These are phyloP conservation scores for Monilinia fructicola DNA, from an alignment of 2,329 filamentous ascomycete species.

Conservation along the genomic window DNA sequence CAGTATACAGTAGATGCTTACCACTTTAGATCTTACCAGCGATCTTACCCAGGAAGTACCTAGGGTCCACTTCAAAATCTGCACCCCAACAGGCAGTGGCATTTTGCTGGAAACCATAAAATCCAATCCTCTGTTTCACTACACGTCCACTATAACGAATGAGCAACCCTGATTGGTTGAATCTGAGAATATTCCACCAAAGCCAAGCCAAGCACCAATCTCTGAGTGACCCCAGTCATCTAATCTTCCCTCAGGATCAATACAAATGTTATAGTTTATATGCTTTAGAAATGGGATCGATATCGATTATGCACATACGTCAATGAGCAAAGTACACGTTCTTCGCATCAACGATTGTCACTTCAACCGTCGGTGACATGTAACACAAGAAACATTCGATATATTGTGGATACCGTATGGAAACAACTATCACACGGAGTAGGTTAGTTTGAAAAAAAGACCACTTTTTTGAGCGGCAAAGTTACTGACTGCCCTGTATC, in stretches of 20 bases:
- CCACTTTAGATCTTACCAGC: slow-evolving; percentile 4
- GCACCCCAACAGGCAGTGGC: slow-evolving; percentile 8
- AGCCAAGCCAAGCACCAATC: slow-evolving; percentile 4
- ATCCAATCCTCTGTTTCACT: slow-evolving; percentile 14
- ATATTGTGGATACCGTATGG: not conserved
- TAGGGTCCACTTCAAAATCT: slow-evolving; percentile 15
- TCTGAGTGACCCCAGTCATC: slow-evolving; percentile 12
- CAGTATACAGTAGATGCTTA: not conserved
- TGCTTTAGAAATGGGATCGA: slow-evolving; percentile 14
- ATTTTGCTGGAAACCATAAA: slow-evolving; percentile 15
- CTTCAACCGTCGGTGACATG: not conserved
- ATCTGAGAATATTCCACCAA: not conserved
- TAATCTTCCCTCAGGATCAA: slow-evolving; percentile 24
- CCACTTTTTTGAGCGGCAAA: slow-evolving; percentile 10
- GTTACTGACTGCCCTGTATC: not conserved
- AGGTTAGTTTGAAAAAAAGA: no score
- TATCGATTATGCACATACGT: not conserved
- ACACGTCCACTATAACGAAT: not conserved
- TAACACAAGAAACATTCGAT: slow-evolving; percentile 7
- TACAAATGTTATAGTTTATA: not conserved
- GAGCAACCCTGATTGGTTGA: slow-evolving; percentile 2
- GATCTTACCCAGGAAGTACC: not conserved
- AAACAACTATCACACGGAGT: not conserved
- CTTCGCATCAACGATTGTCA: not conserved
- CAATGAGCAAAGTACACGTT: no score